Conservation (phyloP, 306 rosid genomes). For the Calophaca sinica region DNA sequence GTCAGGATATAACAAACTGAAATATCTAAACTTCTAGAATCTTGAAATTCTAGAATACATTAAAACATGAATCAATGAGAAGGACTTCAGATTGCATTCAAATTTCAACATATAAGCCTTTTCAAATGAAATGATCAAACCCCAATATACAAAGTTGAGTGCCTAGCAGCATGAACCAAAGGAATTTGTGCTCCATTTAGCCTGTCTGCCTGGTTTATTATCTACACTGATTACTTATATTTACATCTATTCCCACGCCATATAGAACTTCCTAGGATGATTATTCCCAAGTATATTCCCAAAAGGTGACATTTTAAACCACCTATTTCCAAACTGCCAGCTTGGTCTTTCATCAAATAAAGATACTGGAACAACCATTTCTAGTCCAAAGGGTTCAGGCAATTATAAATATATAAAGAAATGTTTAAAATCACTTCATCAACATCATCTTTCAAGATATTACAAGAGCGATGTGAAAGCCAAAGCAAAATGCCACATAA, state of each 20-base stretch:
- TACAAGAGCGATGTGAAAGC: conserved; percentile 12
- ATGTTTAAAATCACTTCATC: conserved; percentile 15
- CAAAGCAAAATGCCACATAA: conserved; percentile 29
- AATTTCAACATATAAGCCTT: background rate
- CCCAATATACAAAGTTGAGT: conserved; percentile 1
- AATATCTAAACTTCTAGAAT: background rate
- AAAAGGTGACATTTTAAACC: background rate
- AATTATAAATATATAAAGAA: conserved; percentile 18
- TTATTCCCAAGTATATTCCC: background rate
- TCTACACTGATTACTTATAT: conserved; percentile 3
- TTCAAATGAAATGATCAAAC: conserved; percentile 20
- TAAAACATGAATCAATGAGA: conserved; percentile 2
- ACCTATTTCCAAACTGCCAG: no score
- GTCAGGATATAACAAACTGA: background rate
- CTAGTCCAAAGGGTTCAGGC: conserved; percentile 1
- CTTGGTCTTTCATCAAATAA: no score
- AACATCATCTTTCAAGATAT: conserved; percentile 10
- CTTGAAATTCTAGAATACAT: conserved; percentile 10
- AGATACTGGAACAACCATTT: conserved; percentile 7
- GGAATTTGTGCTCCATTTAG: conserved; percentile 3
- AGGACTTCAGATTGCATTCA: background rate
- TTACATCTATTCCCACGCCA: no score
- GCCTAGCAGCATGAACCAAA: conserved; percentile 17
- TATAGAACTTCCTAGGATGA: background rate
- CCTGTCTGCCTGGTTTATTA: conserved; percentile 10